phyloP scores from a whole-genome alignment of 2,329 filamentous ascomycete genomes.

The Septoria linicola region DNA sequence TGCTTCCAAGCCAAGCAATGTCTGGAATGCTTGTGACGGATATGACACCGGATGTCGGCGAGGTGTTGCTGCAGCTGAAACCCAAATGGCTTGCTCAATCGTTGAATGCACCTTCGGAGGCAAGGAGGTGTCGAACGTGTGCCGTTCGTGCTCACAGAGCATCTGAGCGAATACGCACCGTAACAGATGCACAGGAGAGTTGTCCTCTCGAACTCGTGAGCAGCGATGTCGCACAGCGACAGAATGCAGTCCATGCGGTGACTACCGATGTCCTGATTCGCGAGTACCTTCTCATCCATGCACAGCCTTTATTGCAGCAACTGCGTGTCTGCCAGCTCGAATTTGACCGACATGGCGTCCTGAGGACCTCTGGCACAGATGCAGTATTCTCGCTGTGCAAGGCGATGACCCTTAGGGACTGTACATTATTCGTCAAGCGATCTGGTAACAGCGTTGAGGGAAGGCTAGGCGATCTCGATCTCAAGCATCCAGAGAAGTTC shows the following conservation, averaged over 20 bases:
- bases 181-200: conserved; percentile 35
- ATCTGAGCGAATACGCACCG: conserved; percentile 27
- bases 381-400: conserved; percentile 33
- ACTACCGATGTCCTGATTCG: conserved; percentile 29
- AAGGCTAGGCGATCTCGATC: conserved; percentile 48
- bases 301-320: conserved; percentile 39
- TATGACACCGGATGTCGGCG: conserved; percentile 34
- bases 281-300: conserved; percentile 34
- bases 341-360: conserved; percentile 42
- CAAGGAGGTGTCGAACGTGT: conserved; percentile 49
- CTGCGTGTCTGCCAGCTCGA: conserved; percentile 40
- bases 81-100: conserved; percentile 52
- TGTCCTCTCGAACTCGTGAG: conserved; percentile 46
- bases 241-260: conserved; percentile 27
- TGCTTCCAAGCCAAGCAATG: conserved; percentile 31
- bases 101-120: conserved; percentile 43
- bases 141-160: conserved; percentile 43
- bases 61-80: conserved; percentile 45
- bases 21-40: conserved; percentile 39
- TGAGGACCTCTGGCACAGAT: conserved; percentile 10
- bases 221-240: conserved; percentile 29
- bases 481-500: conserved; percentile 46
- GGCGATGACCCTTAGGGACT: conserved; percentile 52
- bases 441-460: conserved; percentile 38
- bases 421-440: conserved; percentile 44